Base-by-base conservation (phyloP, 1,139 yeast species). In the Geotrichum klebahnii region DNA sequence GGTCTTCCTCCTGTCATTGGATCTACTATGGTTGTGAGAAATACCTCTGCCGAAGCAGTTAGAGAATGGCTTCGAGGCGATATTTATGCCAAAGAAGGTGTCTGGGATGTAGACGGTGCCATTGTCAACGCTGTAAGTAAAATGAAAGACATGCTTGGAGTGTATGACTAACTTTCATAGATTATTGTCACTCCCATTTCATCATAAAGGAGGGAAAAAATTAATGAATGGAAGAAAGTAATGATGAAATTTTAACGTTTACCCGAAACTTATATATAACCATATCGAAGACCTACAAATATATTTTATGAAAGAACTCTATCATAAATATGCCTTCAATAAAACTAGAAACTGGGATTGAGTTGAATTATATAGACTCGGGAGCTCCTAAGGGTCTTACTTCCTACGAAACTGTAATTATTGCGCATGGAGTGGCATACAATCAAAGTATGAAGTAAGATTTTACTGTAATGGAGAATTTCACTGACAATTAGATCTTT, bases 391-490 rank as follows among this genome's bases (percentile, higher is more conserved):
- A n/a, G 14, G 22, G 26, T 3, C 3, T 20, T 3, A 26, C 23
- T 4, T 23, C 39, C 43, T 46, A 46, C 22, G 37, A 46, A 10
- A 46, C 49, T 8, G 5, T 46, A 3, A 43, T 46, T 10, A 28
- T 46, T 10, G 49, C 37, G 5, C 49, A 46, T 42, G 49, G 49
- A 3, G 43, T 36, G 9, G 49, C 47, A 2, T 19, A 22, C 44
- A 46, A 26, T 24, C 41, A 46, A 23, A 24, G 34, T 26, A 26
- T 3, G 34, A 26, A 4, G 5, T 14, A 5, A 5, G 9, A 46
- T 8, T 10, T 39, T 9, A 6, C 4, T 19, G 10, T 5, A 10
- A n/a, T 10, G 32, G 42, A 26, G 19, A 17, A 12, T 5, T 14
- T 5, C n/a, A n/a, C n/a, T n/a, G n/a, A n/a, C n/a, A n/a, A n/a